phyloP scores from a whole-genome alignment of 306 rosid species.

The Purshia tridentata region DNA sequence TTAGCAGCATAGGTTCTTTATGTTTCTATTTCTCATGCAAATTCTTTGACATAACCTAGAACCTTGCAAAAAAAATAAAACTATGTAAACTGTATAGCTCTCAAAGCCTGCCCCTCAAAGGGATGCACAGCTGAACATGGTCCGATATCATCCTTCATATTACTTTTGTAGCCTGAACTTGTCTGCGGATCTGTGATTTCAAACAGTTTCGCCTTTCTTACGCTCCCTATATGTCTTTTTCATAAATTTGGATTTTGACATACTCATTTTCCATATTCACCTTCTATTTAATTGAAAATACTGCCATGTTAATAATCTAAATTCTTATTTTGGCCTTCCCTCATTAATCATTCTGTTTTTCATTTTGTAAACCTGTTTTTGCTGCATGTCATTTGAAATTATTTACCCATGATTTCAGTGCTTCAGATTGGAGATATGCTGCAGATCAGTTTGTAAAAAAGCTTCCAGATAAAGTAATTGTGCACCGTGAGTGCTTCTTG shows the following conservation, averaged over 20 bases:
- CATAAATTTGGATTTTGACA: not conserved
- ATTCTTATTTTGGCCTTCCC: not conserved
- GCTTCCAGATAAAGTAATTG: constrained; percentile 82
- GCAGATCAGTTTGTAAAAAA: constrained; percentile 69
- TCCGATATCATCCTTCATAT: not conserved
- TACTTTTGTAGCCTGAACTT: not conserved
- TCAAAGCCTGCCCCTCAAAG: not conserved
- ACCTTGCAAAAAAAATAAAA: not conserved
- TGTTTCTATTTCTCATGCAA: no score
- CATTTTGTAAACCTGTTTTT: constrained; percentile 1
- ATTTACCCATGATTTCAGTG: constrained; percentile 45
- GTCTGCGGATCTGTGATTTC: not conserved
- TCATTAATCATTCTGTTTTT: not conserved
- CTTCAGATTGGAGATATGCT: constrained; percentile 87
- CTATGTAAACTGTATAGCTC: not conserved
- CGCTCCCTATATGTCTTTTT: not conserved
- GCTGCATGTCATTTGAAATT: constrained; percentile 9
- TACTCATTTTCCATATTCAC: not conserved
- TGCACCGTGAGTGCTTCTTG: constrained; percentile 63
- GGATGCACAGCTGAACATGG: not conserved
- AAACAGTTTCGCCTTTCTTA: not conserved
- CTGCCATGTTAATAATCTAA: not conserved
- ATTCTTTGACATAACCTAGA: no score
- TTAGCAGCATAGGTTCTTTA: no score
- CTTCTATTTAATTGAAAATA: not conserved